Evolutionary conservation across 1,284 basidiomycete genomes (phyloP).

Genomic region (Fereydounia khargensis): DNA sequence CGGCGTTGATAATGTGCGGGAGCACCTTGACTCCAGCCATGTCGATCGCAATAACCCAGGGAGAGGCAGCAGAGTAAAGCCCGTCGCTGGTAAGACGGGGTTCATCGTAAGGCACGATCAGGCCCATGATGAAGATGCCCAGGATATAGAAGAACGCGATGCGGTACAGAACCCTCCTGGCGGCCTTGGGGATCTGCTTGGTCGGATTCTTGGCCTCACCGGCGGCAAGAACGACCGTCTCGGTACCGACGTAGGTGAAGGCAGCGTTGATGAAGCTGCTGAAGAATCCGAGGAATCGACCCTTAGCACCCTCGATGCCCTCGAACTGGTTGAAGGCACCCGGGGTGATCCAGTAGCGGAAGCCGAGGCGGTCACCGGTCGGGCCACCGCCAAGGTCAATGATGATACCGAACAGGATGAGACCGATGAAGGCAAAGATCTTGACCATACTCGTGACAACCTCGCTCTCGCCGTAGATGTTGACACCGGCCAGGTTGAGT

Average conservation of each 20-base stretch:
- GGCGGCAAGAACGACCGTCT: slow-evolving; percentile 81
- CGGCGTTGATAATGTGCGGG: slow-evolving; percentile 69
- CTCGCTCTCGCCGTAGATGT: slow-evolving; percentile 62
- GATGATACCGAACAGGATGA: slow-evolving; percentile 65
- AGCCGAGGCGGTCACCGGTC: slow-evolving; percentile 28
- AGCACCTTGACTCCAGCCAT: slow-evolving; percentile 59
- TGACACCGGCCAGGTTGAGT: slow-evolving; percentile 46
- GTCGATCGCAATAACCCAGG: slow-evolving; percentile 60
- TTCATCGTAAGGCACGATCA: slow-evolving; percentile 44
- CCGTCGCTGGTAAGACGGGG: slow-evolving; percentile 18
- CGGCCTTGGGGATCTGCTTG: slow-evolving; percentile 45
- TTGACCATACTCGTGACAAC: slow-evolving; percentile 64
- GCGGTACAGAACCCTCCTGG: slow-evolving; percentile 43
- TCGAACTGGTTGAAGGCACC: slow-evolving; percentile 59
- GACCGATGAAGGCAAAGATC: slow-evolving; percentile 63
- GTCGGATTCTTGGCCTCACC: slow-evolving; percentile 63
- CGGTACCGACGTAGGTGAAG: slow-evolving; percentile 78
- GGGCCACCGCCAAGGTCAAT: slow-evolving; percentile 58
- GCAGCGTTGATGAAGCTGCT: slow-evolving; percentile 63
- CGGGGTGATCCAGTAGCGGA: slow-evolving; percentile 55
- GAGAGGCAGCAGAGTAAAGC: slow-evolving; percentile 27
- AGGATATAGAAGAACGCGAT: slow-evolving; percentile 60
- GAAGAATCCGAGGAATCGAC: slow-evolving; percentile 61
- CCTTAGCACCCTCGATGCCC: slow-evolving; percentile 63
- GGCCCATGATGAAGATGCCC: slow-evolving; percentile 59